phyloP scores from a whole-genome alignment of 768 basidiomycete species.

The Pseudohyphozyma bogoriensis region DNA sequence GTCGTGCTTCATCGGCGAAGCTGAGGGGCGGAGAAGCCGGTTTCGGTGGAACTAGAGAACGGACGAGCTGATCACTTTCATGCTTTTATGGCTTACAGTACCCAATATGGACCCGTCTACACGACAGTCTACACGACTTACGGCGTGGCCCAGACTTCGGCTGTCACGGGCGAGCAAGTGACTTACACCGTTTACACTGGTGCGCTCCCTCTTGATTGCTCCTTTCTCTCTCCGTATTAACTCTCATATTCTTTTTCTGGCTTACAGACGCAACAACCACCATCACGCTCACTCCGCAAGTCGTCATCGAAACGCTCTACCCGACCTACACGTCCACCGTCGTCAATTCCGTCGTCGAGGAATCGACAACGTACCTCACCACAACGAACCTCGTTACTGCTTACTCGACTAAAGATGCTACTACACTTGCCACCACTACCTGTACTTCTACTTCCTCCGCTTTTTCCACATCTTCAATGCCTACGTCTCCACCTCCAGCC shows the following conservation, averaged over 20 bases:
- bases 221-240: background rate
- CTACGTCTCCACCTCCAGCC: background rate
- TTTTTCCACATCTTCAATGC: background rate
- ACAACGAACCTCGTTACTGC: background rate
- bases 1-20: no score
- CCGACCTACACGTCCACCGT: background rate
- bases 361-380: background rate
- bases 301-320: background rate
- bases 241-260: background rate
- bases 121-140: constrained; percentile 1
- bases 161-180: background rate
- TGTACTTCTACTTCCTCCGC: background rate
- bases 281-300: background rate
- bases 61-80: background rate
- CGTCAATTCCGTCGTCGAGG: background rate
- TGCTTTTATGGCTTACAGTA: background rate
- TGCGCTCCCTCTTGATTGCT: background rate
- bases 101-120: background rate
- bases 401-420: background rate
- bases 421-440: background rate
- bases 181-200: constrained; percentile 3
- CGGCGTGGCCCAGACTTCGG: background rate
- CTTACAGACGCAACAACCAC: background rate
- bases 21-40: no score
- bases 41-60: no score